phyloP scores from a whole-genome alignment of 257 asterid species.

The Rhazya stricta region DNA sequence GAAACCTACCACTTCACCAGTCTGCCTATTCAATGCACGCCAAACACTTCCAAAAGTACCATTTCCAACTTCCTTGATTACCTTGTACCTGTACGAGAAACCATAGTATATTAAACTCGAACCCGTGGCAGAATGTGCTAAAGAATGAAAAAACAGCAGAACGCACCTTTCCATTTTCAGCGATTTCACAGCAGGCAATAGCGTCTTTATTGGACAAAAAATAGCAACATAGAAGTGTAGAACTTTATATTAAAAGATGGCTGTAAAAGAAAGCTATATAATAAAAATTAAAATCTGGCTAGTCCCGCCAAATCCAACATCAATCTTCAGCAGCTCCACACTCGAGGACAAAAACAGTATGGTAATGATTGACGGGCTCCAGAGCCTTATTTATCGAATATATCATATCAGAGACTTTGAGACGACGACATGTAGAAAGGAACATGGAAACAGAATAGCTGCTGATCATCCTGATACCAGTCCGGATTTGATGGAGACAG shows the following conservation, averaged over 20 bases:
- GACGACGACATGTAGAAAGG: slow-evolving; percentile 25
- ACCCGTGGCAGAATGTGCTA: neutral
- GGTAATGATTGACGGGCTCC: slow-evolving; percentile 18
- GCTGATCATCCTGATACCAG: slow-evolving; percentile 43
- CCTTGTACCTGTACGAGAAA: slow-evolving; percentile 56
- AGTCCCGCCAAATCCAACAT: slow-evolving; percentile 51
- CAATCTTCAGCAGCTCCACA: slow-evolving; percentile 37
- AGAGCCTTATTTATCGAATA: slow-evolving; percentile 52
- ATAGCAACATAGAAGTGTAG: slow-evolving; percentile 16
- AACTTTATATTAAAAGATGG: slow-evolving; percentile 28
- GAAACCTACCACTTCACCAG: slow-evolving; percentile 88
- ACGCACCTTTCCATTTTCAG: slow-evolving; percentile 76
- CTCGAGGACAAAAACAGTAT: slow-evolving; percentile 25
- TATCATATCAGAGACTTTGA: slow-evolving; percentile 28
- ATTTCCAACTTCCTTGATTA: slow-evolving; percentile 90
- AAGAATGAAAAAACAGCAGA: slow-evolving; percentile 11
- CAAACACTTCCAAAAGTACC: slow-evolving; percentile 97
- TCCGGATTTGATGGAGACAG: slow-evolving; percentile 18
- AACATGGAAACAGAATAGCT: slow-evolving; percentile 18
- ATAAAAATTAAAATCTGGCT: slow-evolving; percentile 40
- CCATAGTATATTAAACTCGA: slow-evolving; percentile 5
- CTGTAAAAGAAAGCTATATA: slow-evolving; percentile 30
- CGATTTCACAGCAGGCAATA: slow-evolving; percentile 35
- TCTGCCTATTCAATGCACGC: slow-evolving; percentile 84
- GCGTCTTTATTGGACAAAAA: slow-evolving; percentile 27